Evolutionary conservation across 805 yeast genomes (phyloP), one percentile per base, ranked within the genome.

Genomic region (Ogataea pignaliae): DNA sequence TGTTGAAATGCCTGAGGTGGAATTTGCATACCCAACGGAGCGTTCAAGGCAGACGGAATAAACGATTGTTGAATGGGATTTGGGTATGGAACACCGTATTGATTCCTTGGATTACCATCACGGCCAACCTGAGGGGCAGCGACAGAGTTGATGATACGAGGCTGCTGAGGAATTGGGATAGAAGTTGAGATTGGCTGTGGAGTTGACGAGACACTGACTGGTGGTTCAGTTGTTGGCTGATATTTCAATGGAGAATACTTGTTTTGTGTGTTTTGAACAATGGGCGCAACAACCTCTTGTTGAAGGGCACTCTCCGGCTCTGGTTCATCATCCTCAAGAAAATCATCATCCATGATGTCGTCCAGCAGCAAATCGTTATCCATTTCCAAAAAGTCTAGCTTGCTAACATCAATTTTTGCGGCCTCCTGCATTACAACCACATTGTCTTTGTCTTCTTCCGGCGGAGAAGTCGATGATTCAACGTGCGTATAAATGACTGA

Each of bases 301-400:
- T 34, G 30, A 9, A 17, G 26, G 10, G 32, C 29, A 10, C 17
- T 34, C 18, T 41, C 43, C 3, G 39, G 30, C 13, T 37, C 42
- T n/a, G 41, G 38, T 26, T 36, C 46, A 7, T 56, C 55, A 42
- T 64, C 65, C 0, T 63, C 64, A 14, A 60, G 42, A 3, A 57
- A 54, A 31, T 70, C 73, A 42, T 71, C 76, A 44, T 70, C 78
- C 44, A 64, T 50, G 10, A 63, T 42, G 36, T 61, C 66, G 30
- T 60, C 67, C 12, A 61, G 35, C 3, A 74, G 53, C 2, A 71
- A 52, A 29, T 73, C 78, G 43, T 69, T 72, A 44, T 73, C 78
- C 7, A 65, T 66, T 33, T 70, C 73, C 33, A 73, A 56, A 42
- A 70, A 69, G 9, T 66, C 64, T 36, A 71, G 61, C 37, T 72